phyloP scores from a whole-genome alignment of 331 rosid species.

The Telfairia occidentalis region DNA sequence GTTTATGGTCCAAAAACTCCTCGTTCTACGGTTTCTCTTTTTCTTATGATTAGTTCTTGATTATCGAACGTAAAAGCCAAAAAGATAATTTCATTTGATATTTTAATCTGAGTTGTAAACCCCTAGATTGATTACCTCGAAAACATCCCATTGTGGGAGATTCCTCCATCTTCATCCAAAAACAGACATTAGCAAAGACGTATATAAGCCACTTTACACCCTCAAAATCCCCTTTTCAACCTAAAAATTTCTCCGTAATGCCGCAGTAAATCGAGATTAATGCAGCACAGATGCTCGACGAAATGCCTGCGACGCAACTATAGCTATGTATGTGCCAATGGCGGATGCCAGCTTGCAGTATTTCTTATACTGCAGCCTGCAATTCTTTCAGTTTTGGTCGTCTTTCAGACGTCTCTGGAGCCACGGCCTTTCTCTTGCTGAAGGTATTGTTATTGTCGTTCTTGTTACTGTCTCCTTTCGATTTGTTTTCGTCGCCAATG shows the following conservation, averaged over 20 bases:
- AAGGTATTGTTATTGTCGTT: slow-evolving; percentile 16
- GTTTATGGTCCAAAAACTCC: background rate
- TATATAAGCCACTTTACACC: background rate
- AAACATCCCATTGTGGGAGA: background rate
- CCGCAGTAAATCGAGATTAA: background rate
- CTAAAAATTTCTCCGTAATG: background rate
- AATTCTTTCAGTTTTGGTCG: slow-evolving; percentile 55
- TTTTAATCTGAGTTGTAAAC: background rate
- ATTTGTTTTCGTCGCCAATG: background rate
- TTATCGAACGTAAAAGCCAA: background rate
- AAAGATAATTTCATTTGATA: background rate
- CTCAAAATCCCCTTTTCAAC: background rate
- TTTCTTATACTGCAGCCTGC: background rate
- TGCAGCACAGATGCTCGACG: background rate
- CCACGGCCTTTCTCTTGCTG: slow-evolving; percentile 51
- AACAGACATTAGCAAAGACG: background rate
- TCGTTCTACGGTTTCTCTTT: background rate
- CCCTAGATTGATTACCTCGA: slow-evolving; percentile 1
- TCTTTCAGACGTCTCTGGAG: slow-evolving; percentile 52
- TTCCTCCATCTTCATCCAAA: background rate
- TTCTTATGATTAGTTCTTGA: background rate
- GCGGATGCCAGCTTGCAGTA: background rate
- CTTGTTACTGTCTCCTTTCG: background rate
- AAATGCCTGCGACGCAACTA: background rate
- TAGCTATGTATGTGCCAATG: background rate